Evolutionary conservation across 2,329 filamentous ascomycete species (phyloP), one percentile per base, ranked within the genome.

Genomic region (Fusarium mundagurra): DNA sequence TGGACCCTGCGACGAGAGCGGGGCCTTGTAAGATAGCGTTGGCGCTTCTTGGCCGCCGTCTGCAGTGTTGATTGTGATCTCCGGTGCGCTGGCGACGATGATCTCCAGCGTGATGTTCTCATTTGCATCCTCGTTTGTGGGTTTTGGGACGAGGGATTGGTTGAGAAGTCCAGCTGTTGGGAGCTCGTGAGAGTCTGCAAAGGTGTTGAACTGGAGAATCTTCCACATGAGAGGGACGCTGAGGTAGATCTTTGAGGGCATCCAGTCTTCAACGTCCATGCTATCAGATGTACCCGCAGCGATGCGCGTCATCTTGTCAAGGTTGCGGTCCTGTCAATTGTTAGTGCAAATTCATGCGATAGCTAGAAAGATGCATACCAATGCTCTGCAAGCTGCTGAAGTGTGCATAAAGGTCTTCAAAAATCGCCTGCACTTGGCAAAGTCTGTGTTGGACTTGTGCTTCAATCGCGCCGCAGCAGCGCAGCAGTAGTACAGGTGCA

Each of bases 201-300:
- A 80, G 36, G 81, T 86, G 73, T 85, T 86, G 74, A 87, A 84
- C 61, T 87, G 85, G 8, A 88, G 76, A 16, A 88, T 84, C 43
- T 87, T 85, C 86, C 86, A 88, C 86, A 88, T 88, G 9, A 88
- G 74, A 4, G 85, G 85, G 2, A 88, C 85, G 67, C 85, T 88
- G 41, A 88, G 85, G 71, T 87, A 85, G 53, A 88, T 88, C 54
- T 86, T 85, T 29, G 85, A 87, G 0, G 86, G 86, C 79, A 87
- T 85, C 86, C 86, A 88, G 72, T 87, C 85, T 64, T 87, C 85
- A 20, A 84, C 82, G 39, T 87, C 85, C 65, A 86, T 82, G 13
- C 78, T 84, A 13, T 87, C 85, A 0, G 64, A 68, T 53, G 85
- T 84, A 6, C 86, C 86, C 7, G 85, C 84, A 6, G 86, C 86